A percentile compares a stretch with the other conserved stretches of the same genome.
Conservation (phyloP, 1,139 yeast genomes). For the Hemisphaericaspora lyxosophila region DNA sequence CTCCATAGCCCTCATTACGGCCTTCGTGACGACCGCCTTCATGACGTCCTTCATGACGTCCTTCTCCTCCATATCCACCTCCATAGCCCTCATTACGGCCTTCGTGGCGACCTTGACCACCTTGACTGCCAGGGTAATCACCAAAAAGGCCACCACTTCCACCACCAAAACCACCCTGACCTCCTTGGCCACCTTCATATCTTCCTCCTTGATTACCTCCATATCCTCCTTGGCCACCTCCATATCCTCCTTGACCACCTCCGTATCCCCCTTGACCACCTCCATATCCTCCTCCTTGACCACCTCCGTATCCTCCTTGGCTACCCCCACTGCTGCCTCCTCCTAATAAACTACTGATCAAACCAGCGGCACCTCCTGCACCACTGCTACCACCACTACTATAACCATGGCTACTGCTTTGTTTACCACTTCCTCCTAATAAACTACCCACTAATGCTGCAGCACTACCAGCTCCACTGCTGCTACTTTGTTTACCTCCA, state of each 20-base stretch:
- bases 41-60: constrained; percentile 1
- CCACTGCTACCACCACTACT: constrained; percentile 1
- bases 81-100: not conserved
- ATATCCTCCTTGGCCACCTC: not conserved
- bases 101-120: not conserved
- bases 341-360: constrained; percentile 2
- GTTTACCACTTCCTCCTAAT: constrained; percentile 5
- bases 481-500: constrained; percentile 3
- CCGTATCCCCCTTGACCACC: constrained; percentile 1
- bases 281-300: not conserved
- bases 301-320: not conserved
- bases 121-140: not conserved
- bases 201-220: not conserved
- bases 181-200: constrained; percentile 4
- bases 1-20: not conserved
- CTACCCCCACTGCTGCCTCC: not conserved
- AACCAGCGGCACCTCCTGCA: constrained; percentile 2
- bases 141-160: constrained; percentile 1
- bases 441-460: constrained; percentile 9
- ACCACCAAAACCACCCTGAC: constrained; percentile 2
- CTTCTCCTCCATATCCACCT: not conserved
- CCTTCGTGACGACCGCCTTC: constrained; percentile 2
- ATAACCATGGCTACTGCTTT: not conserved
- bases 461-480: constrained; percentile 8
- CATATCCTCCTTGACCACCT: constrained; percentile 2